A percentile compares a stretch with the other conserved stretches of the same genome.
These are phyloP conservation scores for Alternaria tenuissima DNA, from an alignment of 2,329 filamentous ascomycete genomes.

Conservation along the genomic window DNA sequence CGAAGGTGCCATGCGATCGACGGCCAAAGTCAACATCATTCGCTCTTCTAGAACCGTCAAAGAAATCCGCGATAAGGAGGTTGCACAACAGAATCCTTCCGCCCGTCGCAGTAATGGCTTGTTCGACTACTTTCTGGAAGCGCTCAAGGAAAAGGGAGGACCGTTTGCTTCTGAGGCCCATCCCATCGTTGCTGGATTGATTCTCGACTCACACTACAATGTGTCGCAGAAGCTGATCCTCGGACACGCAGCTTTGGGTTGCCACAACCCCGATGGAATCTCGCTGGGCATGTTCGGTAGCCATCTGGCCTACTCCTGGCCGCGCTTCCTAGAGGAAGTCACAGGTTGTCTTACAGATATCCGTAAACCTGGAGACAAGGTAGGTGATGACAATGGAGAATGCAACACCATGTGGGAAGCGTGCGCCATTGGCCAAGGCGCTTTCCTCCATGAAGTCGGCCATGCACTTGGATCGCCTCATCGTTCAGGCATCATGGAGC, in stretches of 20 bases:
- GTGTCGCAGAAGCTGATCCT: constrained; percentile 30
- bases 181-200: constrained; percentile 43
- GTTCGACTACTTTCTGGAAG: constrained; percentile 34
- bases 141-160: constrained; percentile 33
- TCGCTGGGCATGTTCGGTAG: constrained; percentile 39
- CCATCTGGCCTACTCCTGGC: constrained; percentile 41
- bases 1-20: constrained; percentile 33
- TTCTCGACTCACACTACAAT: constrained; percentile 42
- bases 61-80: constrained; percentile 29
- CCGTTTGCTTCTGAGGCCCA: constrained; percentile 60
- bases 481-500: constrained; percentile 47
- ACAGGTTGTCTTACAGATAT: constrained; percentile 45
- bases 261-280: constrained; percentile 36
- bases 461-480: constrained; percentile 50
- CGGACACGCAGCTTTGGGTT: constrained; percentile 37
- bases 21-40: constrained; percentile 40
- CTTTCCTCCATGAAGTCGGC: constrained; percentile 50
- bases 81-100: constrained; percentile 32
- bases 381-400: constrained; percentile 44
- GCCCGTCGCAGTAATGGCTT: constrained; percentile 22
- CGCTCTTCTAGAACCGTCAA: constrained; percentile 33
- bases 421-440: constrained; percentile 54
- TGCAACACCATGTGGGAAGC: constrained; percentile 57
- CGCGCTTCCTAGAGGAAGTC: constrained; percentile 43
- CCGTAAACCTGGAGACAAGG: constrained; percentile 47